Evolutionary conservation across 495 filamentous ascomycete genomes (phyloP).

Genomic region (Daldinia vernicosa): DNA sequence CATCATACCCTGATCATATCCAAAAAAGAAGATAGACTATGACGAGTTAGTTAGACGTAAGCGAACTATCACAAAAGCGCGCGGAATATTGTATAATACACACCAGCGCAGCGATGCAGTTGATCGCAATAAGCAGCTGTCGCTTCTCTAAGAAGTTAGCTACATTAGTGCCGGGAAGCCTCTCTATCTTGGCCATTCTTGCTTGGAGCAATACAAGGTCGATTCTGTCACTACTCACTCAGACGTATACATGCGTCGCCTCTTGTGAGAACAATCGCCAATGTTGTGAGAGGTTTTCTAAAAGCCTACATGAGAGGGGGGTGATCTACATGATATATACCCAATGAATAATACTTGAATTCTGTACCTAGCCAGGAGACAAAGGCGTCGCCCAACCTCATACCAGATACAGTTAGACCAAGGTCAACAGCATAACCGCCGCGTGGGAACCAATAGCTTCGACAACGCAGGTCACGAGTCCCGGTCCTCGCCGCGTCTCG

Average conservation of each 20-base stretch:
- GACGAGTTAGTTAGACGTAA: constrained; percentile 17
- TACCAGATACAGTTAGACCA: constrained; percentile 23
- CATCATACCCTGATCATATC: constrained; percentile 80
- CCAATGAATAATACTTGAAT: constrained; percentile 6
- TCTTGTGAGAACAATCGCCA: constrained; percentile 4
- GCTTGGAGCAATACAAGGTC: constrained; percentile 9
- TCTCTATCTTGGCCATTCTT: constrained; percentile 40
- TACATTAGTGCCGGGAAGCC: constrained; percentile 63
- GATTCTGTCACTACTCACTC: constrained; percentile 9
- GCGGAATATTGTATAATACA: background rate
- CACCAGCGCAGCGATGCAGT: constrained; percentile 66
- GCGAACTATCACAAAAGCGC: background rate
- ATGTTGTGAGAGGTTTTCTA: constrained; percentile 20
- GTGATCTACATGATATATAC: constrained; percentile 38
- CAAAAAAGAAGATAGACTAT: constrained; percentile 41
- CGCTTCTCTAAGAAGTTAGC: constrained; percentile 70
- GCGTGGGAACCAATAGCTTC: constrained; percentile 11
- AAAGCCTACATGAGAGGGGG: constrained; percentile 23
- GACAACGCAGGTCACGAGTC: constrained; percentile 6
- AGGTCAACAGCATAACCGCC: constrained; percentile 18
- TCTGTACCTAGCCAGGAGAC: background rate
- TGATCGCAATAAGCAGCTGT: constrained; percentile 69
- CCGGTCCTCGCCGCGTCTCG: constrained; percentile 32
- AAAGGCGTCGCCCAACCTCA: constrained; percentile 16
- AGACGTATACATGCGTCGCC: background rate